phyloP scores from a whole-genome alignment of 139 green algal species.

The Astrephomene gubernaculifera region DNA sequence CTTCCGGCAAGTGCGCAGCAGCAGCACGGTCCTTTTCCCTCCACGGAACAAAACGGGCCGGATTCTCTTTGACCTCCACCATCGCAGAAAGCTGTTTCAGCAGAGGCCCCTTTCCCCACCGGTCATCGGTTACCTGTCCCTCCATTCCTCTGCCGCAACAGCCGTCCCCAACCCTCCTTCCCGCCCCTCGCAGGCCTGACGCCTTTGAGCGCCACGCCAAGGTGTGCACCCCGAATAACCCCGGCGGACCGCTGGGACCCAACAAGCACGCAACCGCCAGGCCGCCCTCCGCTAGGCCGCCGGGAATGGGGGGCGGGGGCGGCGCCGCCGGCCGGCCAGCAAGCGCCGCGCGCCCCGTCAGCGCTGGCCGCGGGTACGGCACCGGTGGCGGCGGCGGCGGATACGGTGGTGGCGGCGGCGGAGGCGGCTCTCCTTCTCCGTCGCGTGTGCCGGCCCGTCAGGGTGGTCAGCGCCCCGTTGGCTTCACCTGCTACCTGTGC shows the following conservation, averaged over 20 bases:
- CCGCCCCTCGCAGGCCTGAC: constrained; percentile 43
- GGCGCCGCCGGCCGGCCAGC: background rate
- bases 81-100: too few relatives aligned
- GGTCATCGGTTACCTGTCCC: too few relatives aligned
- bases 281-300: background rate
- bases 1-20: too few relatives aligned
- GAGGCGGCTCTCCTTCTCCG: background rate
- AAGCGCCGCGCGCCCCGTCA: too few relatives aligned
- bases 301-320: background rate
- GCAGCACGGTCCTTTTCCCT: too few relatives aligned
- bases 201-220: constrained; percentile 61
- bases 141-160: too few relatives aligned
- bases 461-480: constrained; percentile 27
- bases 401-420: background rate
- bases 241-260: constrained; percentile 57
- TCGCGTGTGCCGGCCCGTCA: background rate
- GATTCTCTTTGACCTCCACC: too few relatives aligned
- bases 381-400: background rate
- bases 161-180: background rate
- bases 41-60: too few relatives aligned
- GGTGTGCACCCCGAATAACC: constrained; percentile 62
- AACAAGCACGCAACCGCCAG: constrained; percentile 36
- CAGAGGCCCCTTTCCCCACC: too few relatives aligned
- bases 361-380: background rate
- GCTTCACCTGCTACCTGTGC: constrained; percentile 57